Evolutionary conservation across 768 basidiomycete species (phyloP).

Genomic region (Inosperma sp.): DNA sequence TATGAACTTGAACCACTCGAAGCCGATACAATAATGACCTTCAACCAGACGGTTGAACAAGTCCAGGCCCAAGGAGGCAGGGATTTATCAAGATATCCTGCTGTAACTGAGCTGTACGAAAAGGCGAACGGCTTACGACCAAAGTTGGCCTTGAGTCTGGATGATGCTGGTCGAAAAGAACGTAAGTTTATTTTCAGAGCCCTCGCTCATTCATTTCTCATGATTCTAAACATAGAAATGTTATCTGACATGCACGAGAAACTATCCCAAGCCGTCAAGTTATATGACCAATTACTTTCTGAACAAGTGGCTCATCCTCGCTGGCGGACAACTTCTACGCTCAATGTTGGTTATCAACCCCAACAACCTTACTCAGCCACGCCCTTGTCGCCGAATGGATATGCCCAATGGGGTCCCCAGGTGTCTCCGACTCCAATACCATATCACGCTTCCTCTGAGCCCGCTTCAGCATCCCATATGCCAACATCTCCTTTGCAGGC

Average conservation of each 20-base stretch:
- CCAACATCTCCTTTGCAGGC: slow-evolving; percentile 16
- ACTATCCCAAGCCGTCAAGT: slow-evolving; percentile 83
- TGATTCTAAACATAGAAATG: slow-evolving; percentile 49
- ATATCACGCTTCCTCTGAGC: slow-evolving; percentile 18
- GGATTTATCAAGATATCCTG: slow-evolving; percentile 78
- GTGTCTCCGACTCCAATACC: slow-evolving; percentile 14
- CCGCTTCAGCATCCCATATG: slow-evolving; percentile 13
- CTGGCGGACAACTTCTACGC: slow-evolving; percentile 51
- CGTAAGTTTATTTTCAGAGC: slow-evolving; percentile 38
- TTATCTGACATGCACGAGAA: slow-evolving; percentile 94
- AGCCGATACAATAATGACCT: slow-evolving; percentile 81
- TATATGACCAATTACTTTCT: slow-evolving; percentile 87
- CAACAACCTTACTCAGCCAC: slow-evolving; percentile 28
- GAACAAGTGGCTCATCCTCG: slow-evolving; percentile 72
- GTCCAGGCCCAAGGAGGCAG: slow-evolving; percentile 71
- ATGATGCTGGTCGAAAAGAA: slow-evolving; percentile 83
- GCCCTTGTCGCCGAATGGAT: slow-evolving; percentile 28
- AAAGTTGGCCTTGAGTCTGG: slow-evolving; percentile 77
- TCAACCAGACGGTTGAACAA: slow-evolving; percentile 86
- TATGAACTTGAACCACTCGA: slow-evolving; percentile 83
- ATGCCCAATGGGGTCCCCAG: slow-evolving; percentile 34
- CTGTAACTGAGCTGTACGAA: slow-evolving; percentile 79
- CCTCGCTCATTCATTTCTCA: background rate
- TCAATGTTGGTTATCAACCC: slow-evolving; percentile 23
- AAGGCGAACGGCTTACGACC: slow-evolving; percentile 75